Percentiles rank a stretch among this genome's conserved stretches.
These are phyloP conservation scores for Lentinula detonsa DNA, from an alignment of 768 basidiomycete genomes.

Conservation along the genomic window DNA sequence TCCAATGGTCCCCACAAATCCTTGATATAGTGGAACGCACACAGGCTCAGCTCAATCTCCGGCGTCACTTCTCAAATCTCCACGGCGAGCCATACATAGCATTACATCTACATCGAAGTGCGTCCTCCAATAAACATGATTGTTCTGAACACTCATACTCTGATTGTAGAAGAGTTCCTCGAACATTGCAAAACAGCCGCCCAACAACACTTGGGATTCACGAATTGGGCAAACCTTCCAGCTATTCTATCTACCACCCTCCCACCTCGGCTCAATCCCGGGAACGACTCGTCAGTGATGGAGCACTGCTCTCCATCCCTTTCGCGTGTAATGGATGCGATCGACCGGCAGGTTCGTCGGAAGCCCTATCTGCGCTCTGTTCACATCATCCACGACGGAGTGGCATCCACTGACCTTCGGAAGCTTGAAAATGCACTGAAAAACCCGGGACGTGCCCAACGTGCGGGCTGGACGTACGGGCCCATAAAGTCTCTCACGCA, in stretches of 20 bases:
- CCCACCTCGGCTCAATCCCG: conserved; percentile 28
- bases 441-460: conserved; percentile 24
- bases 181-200: conserved; percentile 33
- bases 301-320: conserved; percentile 42
- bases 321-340: conserved; percentile 31
- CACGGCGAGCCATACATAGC: conserved; percentile 36
- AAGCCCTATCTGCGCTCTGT: conserved; percentile 32
- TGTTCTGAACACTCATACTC: background rate
- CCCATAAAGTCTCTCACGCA: conserved; percentile 37
- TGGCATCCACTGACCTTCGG: conserved; percentile 36
- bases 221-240: conserved; percentile 45
- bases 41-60: conserved; percentile 26
- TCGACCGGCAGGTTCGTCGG: conserved; percentile 26
- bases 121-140: background rate
- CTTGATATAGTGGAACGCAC: conserved; percentile 27
- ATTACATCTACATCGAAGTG: conserved; percentile 40
- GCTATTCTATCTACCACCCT: conserved; percentile 22
- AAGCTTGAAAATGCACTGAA: conserved; percentile 32
- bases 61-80: conserved; percentile 12
- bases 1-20: conserved; percentile 35
- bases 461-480: conserved; percentile 30
- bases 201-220: conserved; percentile 29
- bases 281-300: conserved; percentile 28
- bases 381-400: conserved; percentile 41
- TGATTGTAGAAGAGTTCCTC: conserved; percentile 33